phyloP scores from a whole-genome alignment of 2,329 filamentous ascomycete species.

The Neofusicoccum laricinum region DNA sequence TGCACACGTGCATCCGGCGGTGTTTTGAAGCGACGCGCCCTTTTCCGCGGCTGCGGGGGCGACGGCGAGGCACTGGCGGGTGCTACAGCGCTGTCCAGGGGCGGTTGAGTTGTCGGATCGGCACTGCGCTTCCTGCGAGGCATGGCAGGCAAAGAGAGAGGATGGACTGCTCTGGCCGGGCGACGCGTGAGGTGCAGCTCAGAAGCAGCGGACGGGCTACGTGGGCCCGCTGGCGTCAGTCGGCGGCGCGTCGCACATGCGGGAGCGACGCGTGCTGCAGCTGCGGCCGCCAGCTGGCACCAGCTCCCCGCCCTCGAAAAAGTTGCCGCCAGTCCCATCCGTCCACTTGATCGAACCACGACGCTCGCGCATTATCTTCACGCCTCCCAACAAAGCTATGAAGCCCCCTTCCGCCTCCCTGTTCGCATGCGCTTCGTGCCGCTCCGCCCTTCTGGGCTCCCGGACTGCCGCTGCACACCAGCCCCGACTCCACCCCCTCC shows the following conservation, averaged over 20 bases:
- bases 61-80: neutral
- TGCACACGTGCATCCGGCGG: conserved; percentile 1
- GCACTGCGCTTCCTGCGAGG: neutral
- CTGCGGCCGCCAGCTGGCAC: conserved; percentile 14
- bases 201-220: neutral
- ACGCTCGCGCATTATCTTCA: neutral
- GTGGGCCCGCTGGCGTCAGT: neutral
- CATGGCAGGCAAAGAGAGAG: neutral
- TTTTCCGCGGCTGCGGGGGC: neutral
- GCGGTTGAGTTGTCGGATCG: neutral
- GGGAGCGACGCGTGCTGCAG: neutral
- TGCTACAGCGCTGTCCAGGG: neutral
- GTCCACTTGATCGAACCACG: conserved; percentile 7
- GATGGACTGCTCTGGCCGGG: neutral
- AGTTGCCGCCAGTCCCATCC: neutral
- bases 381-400: conserved; percentile 21
- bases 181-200: neutral
- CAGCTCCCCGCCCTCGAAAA: conserved; percentile 12
- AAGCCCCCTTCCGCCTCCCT: conserved; percentile 22
- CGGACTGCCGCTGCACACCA: neutral
- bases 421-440: conserved; percentile 20
- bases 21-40: neutral
- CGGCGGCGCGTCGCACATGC: neutral
- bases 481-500: neutral
- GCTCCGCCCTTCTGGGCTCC: conserved; percentile 16